Percentiles rank a stretch among this genome's conserved stretches.
Evolutionary conservation across 164 flowering plant species (phyloP).

Genomic region (Chimonanthus praecox): DNA sequence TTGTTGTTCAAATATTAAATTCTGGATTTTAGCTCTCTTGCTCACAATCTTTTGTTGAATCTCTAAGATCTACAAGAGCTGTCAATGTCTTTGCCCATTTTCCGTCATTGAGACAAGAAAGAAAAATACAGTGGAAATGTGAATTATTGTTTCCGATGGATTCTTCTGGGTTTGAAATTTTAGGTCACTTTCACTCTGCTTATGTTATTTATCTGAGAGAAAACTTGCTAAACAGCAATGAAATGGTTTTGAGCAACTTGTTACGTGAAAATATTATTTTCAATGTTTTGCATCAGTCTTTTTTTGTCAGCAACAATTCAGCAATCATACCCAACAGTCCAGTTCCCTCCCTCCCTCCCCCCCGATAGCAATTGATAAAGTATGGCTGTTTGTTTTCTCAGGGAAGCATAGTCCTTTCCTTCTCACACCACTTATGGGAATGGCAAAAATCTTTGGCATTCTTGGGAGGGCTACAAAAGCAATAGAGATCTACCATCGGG

Average conservation of each 20-base stretch:
- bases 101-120: no score
- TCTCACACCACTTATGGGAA: slow-evolving; percentile 60
- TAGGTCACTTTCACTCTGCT: no score
- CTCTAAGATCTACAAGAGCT: no score
- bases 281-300: neutral
- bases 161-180: no score
- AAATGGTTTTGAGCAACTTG: neutral
- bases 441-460: slow-evolving; percentile 59
- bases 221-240: neutral
- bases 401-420: slow-evolving; percentile 57
- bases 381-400: slow-evolving; percentile 18
- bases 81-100: no score
- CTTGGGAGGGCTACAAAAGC: slow-evolving; percentile 54
- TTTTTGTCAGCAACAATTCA: neutral
- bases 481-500: slow-evolving; percentile 45
- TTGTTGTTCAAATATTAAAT: no score
- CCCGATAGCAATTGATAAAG: neutral
- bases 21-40: no score
- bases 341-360: neutral
- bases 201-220: no score
- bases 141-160: no score
- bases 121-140: no score
- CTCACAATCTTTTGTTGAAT: no score
- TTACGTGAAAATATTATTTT: neutral
- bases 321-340: neutral